phyloP scores from a whole-genome alignment of 2,329 filamentous ascomycete species.

The Ophiocordyceps australis region DNA sequence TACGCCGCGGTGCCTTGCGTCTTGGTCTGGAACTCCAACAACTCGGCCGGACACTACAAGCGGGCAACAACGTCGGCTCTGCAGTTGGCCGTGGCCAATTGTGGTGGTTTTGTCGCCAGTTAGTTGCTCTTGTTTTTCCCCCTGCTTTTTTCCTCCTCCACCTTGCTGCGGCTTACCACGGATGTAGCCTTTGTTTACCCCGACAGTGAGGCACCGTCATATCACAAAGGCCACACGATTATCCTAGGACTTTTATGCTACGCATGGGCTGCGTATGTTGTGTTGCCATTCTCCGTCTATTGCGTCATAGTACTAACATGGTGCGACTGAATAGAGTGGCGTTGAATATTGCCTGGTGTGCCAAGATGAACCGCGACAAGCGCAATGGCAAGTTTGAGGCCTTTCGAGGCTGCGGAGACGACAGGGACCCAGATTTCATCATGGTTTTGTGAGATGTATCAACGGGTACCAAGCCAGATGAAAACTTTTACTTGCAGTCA shows the following conservation, averaged over 20 bases:
- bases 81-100: conserved; percentile 49
- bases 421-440: conserved; percentile 42
- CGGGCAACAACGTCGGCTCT: conserved; percentile 46
- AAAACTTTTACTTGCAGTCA: no score
- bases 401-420: conserved; percentile 39
- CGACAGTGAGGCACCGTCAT: conserved; percentile 33
- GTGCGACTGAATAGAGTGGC: conserved; percentile 26
- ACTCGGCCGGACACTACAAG: conserved; percentile 52
- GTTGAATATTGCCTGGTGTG: conserved; percentile 41
- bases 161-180: no score
- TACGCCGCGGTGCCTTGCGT: conserved; percentile 45
- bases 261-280: conserved; percentile 43
- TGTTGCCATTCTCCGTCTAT: no score
- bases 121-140: conserved; percentile 5
- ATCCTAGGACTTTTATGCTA: conserved; percentile 40
- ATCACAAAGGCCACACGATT: conserved; percentile 41
- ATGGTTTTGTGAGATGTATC: conserved; percentile 41
- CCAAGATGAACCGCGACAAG: conserved; percentile 47
- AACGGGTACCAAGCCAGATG: no score
- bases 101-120: conserved; percentile 47
- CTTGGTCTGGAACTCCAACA: conserved; percentile 49
- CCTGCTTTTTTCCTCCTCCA: neutral
- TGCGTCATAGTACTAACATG: no score
- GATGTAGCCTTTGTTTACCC: conserved; percentile 44
- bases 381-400: conserved; percentile 36